Base-by-base conservation (phyloP, 2,329 filamentous ascomycete genomes). In the Aureobasidium sp. region DNA sequence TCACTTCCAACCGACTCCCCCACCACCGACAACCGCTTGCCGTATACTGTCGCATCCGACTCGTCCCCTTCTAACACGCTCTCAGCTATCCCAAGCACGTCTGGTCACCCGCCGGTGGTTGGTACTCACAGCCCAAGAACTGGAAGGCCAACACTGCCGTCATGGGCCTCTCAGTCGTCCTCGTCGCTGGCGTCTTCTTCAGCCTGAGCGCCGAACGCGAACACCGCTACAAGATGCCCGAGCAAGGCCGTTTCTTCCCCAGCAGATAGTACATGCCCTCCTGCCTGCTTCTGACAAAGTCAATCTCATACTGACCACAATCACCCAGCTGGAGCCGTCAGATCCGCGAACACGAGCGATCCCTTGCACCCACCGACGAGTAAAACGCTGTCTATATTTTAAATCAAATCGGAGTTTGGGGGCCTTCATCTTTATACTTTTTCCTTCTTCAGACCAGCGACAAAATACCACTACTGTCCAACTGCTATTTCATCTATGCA, bases 51-150 rank as follows among this genome's bases (percentile, higher is more conserved):
- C 29, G 39, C 41, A 47, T 47, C 4, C 41, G 17, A 11, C 39
- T 20, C 15, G 34, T 34, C 41, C 3, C 1, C 2, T 8, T 36
- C 52, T 57, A 20, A 63, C 63, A 45, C 27, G 55, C 66, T 71
- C 61, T 51, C 71, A 96, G 91, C 73, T 96, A 96, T 79, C 92
- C 91, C 76, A 97, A 96, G 83, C 93, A 99, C 83, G 91, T 99
- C 83, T 99, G 94, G 94, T 97, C 94, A 73, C 94, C 94, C 65
- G 83, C 93, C 67, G 94, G 94, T 83, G 94, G 94, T 78, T 99
- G 94, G 94, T 99, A 99, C 78, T 81, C 88, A 61, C 93, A 96
- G 76, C 94, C 94, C 60, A 82, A 84, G 68, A 99, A 99, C 83
- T 99, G 94, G 94, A 94, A 89, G 76, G 79, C 81, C 71, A 99